phyloP scores from a whole-genome alignment of 495 filamentous ascomycete species.

The Tuber indicum region DNA sequence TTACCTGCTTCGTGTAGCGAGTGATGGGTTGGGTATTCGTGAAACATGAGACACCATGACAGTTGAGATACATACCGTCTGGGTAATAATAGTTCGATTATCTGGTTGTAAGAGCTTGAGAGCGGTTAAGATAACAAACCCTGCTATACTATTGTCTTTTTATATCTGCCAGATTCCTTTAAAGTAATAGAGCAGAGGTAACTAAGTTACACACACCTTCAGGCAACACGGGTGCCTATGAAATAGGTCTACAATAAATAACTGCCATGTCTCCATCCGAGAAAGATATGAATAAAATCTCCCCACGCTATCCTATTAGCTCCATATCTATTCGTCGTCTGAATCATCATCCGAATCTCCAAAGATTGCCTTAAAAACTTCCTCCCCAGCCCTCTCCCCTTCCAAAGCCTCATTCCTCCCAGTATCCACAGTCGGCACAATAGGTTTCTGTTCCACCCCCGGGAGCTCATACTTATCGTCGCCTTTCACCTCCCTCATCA shows the following conservation, averaged over 20 bases:
- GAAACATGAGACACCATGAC: neutral
- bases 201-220: neutral
- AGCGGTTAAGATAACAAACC: neutral
- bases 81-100: neutral
- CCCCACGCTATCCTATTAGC: neutral
- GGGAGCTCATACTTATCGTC: conserved; percentile 24
- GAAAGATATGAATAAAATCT: neutral
- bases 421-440: conserved; percentile 56
- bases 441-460: conserved; percentile 24
- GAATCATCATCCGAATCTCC: conserved; percentile 79
- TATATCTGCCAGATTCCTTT: neutral
- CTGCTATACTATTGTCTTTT: neutral
- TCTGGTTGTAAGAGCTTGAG: neutral
- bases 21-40: neutral
- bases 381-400: conserved; percentile 70
- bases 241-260: neutral
- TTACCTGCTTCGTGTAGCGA: neutral
- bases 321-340: conserved; percentile 42
- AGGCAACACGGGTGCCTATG: neutral
- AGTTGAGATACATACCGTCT: neutral
- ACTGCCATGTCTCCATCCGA: neutral
- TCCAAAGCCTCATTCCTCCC: conserved; percentile 84
- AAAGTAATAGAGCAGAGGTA: neutral
- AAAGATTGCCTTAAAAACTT: conserved; percentile 91
- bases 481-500: conserved; percentile 47